Evolutionary conservation across 768 basidiomycete genomes (phyloP), one percentile per base, ranked within the genome.

Genomic region (Termitomyces sp.): DNA sequence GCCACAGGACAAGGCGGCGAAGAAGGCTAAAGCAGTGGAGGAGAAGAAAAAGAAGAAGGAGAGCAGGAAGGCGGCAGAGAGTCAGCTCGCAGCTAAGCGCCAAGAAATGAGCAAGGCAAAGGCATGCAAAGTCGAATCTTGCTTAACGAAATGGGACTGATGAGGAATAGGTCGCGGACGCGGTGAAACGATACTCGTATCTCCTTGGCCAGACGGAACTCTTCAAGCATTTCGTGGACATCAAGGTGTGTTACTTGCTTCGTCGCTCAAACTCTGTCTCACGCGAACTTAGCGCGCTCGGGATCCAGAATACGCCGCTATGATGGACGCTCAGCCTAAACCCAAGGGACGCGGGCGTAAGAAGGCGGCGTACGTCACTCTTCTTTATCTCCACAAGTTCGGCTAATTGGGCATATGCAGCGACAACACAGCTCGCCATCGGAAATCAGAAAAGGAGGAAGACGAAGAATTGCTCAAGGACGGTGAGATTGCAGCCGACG

Each of bases 371-470:
- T 89, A 74, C 40, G 86, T 78, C n/a, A 10, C 4, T 21, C 3
- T 43, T 5, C 31, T 43, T 1, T 32, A 2, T 27, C 12, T 10
- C 42, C 31, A 21, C 21, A 31, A 37, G 17, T 41, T 2, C 17
- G 14, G 25, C 47, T 50, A 38, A 21, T 63, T 44, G 64, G 35
- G 12, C 10, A 35, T 14, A 46, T 56, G 14, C 62, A 93, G 90
- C 53, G 92, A 91, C 60, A 83, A 86, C 48, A 85, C 70, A 48
- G 82, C 88, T 27, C 88, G 95, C 10, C 93, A 95, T 66, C 85
- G 96, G 53, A 97, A 95, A 71, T 95, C 92, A 0, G 97, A 99
- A 72, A 97, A 97, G 73, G 97, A 99, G 66, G 97, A 98, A 70
- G 97, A 98, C 54, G 95, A 96, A 61, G 96, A 99, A 72, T 66